A percentile compares a stretch with the other conserved stretches of the same genome.
Evolutionary conservation across 2,329 filamentous ascomycete genomes (phyloP).

Genomic region (Phialocephala subalpina): DNA sequence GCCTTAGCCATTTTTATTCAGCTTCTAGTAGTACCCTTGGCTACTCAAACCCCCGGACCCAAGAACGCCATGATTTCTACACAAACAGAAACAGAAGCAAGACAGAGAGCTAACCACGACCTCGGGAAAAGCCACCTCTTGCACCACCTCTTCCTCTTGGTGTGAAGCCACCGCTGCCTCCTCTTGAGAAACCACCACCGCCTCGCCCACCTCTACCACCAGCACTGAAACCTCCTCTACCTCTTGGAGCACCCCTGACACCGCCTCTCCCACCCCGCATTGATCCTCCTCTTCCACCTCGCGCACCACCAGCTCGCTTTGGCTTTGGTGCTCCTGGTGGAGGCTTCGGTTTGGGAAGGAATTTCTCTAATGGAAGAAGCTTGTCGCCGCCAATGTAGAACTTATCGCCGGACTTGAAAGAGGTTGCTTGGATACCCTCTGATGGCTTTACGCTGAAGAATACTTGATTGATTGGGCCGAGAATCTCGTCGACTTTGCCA

Average conservation of each 20-base stretch:
- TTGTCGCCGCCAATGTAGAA: constrained; percentile 97
- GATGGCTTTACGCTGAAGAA: constrained; percentile 98
- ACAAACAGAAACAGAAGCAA: constrained; percentile 23
- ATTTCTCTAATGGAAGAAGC: constrained; percentile 92
- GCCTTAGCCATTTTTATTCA: constrained; percentile 12
- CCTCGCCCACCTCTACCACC: constrained; percentile 51
- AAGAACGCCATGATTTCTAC: constrained; percentile 40
- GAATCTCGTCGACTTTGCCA: constrained; percentile 97
- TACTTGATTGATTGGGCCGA: constrained; percentile 96
- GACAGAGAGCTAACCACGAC: constrained; percentile 36
- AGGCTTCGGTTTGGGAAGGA: constrained; percentile 92
- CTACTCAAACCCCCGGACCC: constrained; percentile 19
- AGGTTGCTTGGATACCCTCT: constrained; percentile 93
- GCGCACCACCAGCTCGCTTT: constrained; percentile 72
- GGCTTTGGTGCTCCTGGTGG: constrained; percentile 72
- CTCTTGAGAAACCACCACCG: constrained; percentile 45
- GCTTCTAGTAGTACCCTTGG: constrained; percentile 4
- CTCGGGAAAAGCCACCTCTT: constrained; percentile 44
- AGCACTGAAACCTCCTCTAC: constrained; percentile 57
- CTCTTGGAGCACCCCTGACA: constrained; percentile 59
- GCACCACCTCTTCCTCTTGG: constrained; percentile 42
- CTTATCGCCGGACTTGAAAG: constrained; percentile 96
- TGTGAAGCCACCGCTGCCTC: constrained; percentile 43
- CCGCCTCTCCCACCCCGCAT: constrained; percentile 51
- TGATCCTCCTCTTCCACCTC: constrained; percentile 54